phyloP scores from a whole-genome alignment of 2,329 filamentous ascomycete genomes.

The Sclerotiophoma versabilis region DNA sequence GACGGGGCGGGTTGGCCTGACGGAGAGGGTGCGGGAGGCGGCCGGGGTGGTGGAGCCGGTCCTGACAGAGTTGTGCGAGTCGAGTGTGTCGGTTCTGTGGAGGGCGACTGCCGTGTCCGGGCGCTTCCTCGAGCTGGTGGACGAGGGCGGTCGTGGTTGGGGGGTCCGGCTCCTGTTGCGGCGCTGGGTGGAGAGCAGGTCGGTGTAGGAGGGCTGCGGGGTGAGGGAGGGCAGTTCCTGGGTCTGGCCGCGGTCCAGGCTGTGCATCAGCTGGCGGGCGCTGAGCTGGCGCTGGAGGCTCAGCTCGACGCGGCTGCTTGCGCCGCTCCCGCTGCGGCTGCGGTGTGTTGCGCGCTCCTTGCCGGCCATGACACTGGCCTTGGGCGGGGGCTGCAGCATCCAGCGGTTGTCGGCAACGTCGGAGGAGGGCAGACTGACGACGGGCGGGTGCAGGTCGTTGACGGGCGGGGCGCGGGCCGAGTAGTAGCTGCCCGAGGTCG shows the following conservation, averaged over 20 bases:
- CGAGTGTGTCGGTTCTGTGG: constrained; percentile 29
- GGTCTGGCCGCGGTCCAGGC: constrained; percentile 45
- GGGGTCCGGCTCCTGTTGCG: constrained; percentile 43
- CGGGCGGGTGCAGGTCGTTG: constrained; percentile 85
- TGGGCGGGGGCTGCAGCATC: constrained; percentile 94
- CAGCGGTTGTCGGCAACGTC: constrained; percentile 77
- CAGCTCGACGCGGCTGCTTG: constrained; percentile 51
- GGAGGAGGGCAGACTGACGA: constrained; percentile 76
- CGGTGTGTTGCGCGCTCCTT: constrained; percentile 72
- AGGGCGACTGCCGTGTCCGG: constrained; percentile 37
- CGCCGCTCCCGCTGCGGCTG: constrained; percentile 61
- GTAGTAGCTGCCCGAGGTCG: constrained; percentile 47
- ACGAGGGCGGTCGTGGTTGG: constrained; percentile 37
- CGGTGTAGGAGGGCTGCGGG: constrained; percentile 45
- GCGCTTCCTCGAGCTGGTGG: constrained; percentile 39
- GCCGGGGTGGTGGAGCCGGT: constrained; percentile 22
- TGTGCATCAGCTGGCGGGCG: constrained; percentile 46
- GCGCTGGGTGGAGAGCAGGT: constrained; percentile 32
- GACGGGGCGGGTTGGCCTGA: constrained; percentile 37
- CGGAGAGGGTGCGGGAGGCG: constrained; percentile 30
- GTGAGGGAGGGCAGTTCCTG: constrained; percentile 46
- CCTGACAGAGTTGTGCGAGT: constrained; percentile 29
- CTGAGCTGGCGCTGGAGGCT: constrained; percentile 51
- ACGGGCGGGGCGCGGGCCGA: constrained; percentile 69
- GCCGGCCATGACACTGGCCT: constrained; percentile 88